Evolutionary conservation across 768 basidiomycete genomes (phyloP), one percentile per base, ranked within the genome.

Genomic region (Saitozyma sp.): DNA sequence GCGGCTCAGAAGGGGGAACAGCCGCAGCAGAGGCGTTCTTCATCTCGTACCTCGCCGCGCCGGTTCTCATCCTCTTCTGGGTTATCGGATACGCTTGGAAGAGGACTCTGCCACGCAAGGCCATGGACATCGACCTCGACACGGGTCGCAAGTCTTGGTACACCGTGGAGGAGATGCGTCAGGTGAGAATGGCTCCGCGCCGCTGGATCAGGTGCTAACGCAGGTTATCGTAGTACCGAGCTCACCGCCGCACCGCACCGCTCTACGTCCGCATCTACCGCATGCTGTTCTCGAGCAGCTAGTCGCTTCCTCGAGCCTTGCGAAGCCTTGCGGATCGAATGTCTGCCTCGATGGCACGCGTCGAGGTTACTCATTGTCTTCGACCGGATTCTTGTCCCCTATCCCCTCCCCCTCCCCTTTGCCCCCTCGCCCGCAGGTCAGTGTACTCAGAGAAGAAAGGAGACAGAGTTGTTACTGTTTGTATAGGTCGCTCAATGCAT

Each of bases 101-200:
- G 67, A 56, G 74, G 37, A 66, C 64, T 17, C 54, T 62, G 0
- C 75, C 77, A 38, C 56, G 63, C 57, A 64, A 65, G 37, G 71
- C 76, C 8, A 43, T 50, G 42, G 75, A 80, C 56, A 79, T 80
- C 63, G 79, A 80, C 52, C 65, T 80, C 43, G 78, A 79, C 62
- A 75, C 77, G 6, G 78, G 78, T 3, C 61, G 78, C 59, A 79
- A 79, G 60, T 74, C 70, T 9, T 76, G 74, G 75, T 64, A 76
- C 54, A 78, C 74, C 19, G 75, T 77, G 42, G 74, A 75, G 57
- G 69, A 78, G 49, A 78, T 78, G 77, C 50, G 70, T 29, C 29
- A 16, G 59, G 54, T 10, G 39, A 20, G 39, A 55, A 13, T 39
- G 9, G 4, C 5, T 19, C 17, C 13, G 54, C 14, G 17, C 54